phyloP scores from a whole-genome alignment of 257 asterid genomes.

The Gardenia jasminoides region DNA sequence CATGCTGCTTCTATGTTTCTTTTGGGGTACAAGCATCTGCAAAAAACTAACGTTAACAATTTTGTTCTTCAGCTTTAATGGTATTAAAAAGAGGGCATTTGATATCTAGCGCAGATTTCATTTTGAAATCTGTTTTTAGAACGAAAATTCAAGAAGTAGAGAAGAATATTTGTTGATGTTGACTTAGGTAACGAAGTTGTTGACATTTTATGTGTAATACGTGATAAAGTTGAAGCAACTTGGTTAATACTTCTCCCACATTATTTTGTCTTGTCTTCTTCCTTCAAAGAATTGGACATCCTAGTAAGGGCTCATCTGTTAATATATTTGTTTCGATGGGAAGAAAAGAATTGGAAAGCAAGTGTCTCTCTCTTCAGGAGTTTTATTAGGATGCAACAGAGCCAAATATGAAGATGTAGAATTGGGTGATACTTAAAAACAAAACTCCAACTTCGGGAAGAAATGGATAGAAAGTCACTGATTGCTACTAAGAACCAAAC shows the following conservation, averaged over 20 bases:
- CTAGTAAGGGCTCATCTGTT: not conserved
- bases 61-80: not conserved
- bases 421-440: too few species aligned
- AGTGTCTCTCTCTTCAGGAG: too few species aligned
- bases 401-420: too few species aligned
- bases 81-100: not conserved
- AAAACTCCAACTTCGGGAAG: too few species aligned
- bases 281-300: not conserved
- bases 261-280: not conserved
- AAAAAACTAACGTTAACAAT: not conserved
- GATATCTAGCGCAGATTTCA: not conserved
- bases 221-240: not conserved
- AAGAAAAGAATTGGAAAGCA: not conserved
- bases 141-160: not conserved
- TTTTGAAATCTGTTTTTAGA: not conserved
- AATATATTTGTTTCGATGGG: not conserved
- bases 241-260: not conserved
- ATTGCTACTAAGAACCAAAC: too few species aligned
- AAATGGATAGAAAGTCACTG: too few species aligned
- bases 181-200: not conserved
- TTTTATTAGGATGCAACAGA: too few species aligned
- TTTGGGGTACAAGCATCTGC: not conserved
- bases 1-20: not conserved
- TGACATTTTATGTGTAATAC: not conserved
- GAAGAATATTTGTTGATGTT: not conserved